Percentiles rank a stretch among this genome's conserved stretches.
These are phyloP conservation scores for Tricholoma hemisulphureum DNA, from an alignment of 768 basidiomycete genomes.

Conservation along the genomic window DNA sequence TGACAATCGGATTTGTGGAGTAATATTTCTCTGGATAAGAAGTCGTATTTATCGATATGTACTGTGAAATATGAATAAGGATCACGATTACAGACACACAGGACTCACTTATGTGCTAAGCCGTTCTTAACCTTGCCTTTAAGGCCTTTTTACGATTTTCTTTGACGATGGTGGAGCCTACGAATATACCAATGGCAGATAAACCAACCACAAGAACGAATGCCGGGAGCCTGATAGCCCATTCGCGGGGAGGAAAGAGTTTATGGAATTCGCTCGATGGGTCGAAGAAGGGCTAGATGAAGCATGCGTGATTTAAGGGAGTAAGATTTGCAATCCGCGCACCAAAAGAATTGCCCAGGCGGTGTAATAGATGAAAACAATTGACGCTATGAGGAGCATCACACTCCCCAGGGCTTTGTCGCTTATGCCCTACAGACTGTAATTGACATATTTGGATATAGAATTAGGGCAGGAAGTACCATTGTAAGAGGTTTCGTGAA, in stretches of 20 bases:
- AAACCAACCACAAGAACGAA: constrained; percentile 80
- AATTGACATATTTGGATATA: background rate
- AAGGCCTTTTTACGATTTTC: constrained; percentile 70
- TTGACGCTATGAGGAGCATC: constrained; percentile 76
- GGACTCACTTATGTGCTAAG: constrained; percentile 34
- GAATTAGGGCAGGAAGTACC: background rate
- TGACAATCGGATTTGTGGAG: background rate
- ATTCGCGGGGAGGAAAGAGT: constrained; percentile 87
- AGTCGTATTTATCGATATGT: background rate
- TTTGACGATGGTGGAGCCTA: constrained; percentile 72
- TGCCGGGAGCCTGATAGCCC: constrained; percentile 87
- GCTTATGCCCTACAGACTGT: constrained; percentile 57
- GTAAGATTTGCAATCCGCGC: constrained; percentile 24
- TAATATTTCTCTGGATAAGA: background rate
- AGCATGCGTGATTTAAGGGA: constrained; percentile 8
- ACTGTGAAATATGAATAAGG: constrained; percentile 1
- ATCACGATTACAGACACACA: background rate
- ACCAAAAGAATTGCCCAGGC: constrained; percentile 88
- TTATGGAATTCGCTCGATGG: constrained; percentile 66
- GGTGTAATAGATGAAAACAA: constrained; percentile 88
- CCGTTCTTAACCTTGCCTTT: constrained; percentile 59
- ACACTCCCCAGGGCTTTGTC: constrained; percentile 78
- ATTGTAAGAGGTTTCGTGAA: background rate
- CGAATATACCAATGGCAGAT: constrained; percentile 74
- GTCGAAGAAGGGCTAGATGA: constrained; percentile 76